Evolutionary conservation across 176 grass and related monocot species (phyloP).

Genomic region (Triticum timopheevii): DNA sequence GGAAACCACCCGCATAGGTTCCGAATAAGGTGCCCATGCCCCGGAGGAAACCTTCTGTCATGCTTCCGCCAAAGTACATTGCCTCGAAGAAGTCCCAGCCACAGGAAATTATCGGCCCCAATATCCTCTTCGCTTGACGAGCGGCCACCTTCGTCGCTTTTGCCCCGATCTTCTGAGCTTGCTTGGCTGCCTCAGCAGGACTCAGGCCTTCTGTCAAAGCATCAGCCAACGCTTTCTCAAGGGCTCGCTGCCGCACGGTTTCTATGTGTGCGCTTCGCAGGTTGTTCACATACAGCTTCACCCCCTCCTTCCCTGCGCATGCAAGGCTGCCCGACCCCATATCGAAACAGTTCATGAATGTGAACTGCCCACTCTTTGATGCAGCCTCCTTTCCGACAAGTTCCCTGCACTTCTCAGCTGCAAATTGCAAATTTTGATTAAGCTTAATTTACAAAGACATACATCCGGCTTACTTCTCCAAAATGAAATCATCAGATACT

Average conservation of each 20-base stretch:
- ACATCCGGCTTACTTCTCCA: background rate
- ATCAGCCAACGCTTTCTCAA: conserved; percentile 70
- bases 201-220: conserved; percentile 61
- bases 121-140: conserved; percentile 84
- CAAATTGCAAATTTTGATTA: conserved; percentile 13
- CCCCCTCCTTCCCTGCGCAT: conserved; percentile 76
- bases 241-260: conserved; percentile 50
- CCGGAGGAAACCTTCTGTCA: conserved; percentile 88
- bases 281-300: conserved; percentile 90
- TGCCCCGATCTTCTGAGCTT: conserved; percentile 74
- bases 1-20: conserved; percentile 80
- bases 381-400: conserved; percentile 84
- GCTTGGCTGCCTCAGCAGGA: conserved; percentile 62
- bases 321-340: conserved; percentile 86
- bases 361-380: conserved; percentile 96
- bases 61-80: conserved; percentile 83
- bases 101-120: conserved; percentile 88
- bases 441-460: conserved; percentile 5
- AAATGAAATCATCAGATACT: conserved; percentile 5
- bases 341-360: conserved; percentile 95
- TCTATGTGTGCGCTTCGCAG: conserved; percentile 74
- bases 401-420: conserved; percentile 97
- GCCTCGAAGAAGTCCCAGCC: conserved; percentile 99
- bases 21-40: conserved; percentile 86
- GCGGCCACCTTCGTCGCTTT: conserved; percentile 81